phyloP scores from a whole-genome alignment of 371 early-diverging fungal genomes.

The Fennellomyces sp. region DNA sequence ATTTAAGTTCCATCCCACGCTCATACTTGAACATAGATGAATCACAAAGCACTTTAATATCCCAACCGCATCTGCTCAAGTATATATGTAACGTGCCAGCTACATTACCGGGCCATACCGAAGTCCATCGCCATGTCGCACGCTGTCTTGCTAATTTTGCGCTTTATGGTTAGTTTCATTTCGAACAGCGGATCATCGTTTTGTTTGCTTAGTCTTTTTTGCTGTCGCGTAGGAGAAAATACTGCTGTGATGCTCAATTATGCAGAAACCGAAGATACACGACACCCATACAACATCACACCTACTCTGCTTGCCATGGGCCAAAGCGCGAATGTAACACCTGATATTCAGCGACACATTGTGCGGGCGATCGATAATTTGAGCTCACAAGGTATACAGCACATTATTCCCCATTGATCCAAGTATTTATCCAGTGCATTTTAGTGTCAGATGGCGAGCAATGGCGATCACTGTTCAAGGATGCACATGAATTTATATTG shows the following conservation, averaged over 20 bases:
- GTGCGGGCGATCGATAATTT: slow-evolving; percentile 51
- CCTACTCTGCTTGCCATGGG: slow-evolving; percentile 53
- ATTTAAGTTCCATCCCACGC: neutral
- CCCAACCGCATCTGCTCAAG: slow-evolving; percentile 47
- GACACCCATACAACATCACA: slow-evolving; percentile 41
- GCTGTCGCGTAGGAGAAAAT: slow-evolving; percentile 27
- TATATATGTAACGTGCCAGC: slow-evolving; percentile 45
- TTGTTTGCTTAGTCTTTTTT: slow-evolving; percentile 1
- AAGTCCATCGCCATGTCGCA: slow-evolving; percentile 58
- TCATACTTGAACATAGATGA: slow-evolving; percentile 33
- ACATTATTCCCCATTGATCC: neutral
- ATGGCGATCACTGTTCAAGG: slow-evolving; percentile 14
- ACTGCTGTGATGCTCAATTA: slow-evolving; percentile 20
- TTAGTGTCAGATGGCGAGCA: slow-evolving; percentile 4
- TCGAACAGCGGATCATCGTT: slow-evolving; percentile 12
- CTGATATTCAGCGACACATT: slow-evolving; percentile 45
- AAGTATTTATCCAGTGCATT: neutral
- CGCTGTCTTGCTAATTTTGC: slow-evolving; percentile 62
- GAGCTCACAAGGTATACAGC: slow-evolving; percentile 35
- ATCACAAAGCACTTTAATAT: slow-evolving; percentile 57
- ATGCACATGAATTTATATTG: slow-evolving; percentile 22
- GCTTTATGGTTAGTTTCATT: slow-evolving; percentile 48
- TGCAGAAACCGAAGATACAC: slow-evolving; percentile 1
- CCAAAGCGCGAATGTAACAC: slow-evolving; percentile 20
- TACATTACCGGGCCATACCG: slow-evolving; percentile 30